Evolutionary conservation across 371 early-diverging fungal species (phyloP), one percentile per base, ranked within the genome.

Genomic region (Blyttiomyces sp.): DNA sequence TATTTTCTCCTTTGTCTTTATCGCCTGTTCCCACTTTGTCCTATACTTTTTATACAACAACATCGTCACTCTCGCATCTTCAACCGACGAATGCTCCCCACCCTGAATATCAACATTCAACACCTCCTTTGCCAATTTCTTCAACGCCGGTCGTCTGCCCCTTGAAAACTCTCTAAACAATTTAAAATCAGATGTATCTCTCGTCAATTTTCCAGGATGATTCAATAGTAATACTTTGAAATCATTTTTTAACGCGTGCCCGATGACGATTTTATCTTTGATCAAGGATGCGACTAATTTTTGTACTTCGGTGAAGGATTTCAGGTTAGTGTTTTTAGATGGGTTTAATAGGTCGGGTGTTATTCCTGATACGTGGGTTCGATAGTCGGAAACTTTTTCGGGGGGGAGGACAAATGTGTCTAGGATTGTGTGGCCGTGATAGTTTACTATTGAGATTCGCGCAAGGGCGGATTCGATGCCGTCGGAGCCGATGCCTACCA

Each of bases 401-500:
- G 70, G 44, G 1, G 96, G 93, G 49, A 77, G 71, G 3, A 96
- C 96, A 73, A 74, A 95, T 2, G 75, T 79, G 82, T 98, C 98
- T 59, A 94, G 63, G 1, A 98, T 51, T 0, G 85, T 80, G 44
- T 89, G 86, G 17, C 98, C 97, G 61, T 93, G 83, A 72, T 78
- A 96, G 76, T 98, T 96, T 59, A 97, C 96, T 7, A 98, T 69
- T 45, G 86, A 84, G 19, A 97, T 93, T 27, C 98, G 84, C 0
- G 96, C 98, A 49, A 98, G 70, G 16, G 84, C 89, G 4, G 94
- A 91, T 31, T 84, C 72, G 11, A 39, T 59, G 2, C 95, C 98
- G 30, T 84, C 86, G 16, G 82, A 79, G 1, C 96, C 96, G n/a
- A 90, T 90, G 31, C 96, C 97, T 45, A 98, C 97, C 97, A 96